Evolutionary conservation across 2,329 filamentous ascomycete species (phyloP), one percentile per base, ranked within the genome.

Genomic region (Paraphoma chrysanthemicola): DNA sequence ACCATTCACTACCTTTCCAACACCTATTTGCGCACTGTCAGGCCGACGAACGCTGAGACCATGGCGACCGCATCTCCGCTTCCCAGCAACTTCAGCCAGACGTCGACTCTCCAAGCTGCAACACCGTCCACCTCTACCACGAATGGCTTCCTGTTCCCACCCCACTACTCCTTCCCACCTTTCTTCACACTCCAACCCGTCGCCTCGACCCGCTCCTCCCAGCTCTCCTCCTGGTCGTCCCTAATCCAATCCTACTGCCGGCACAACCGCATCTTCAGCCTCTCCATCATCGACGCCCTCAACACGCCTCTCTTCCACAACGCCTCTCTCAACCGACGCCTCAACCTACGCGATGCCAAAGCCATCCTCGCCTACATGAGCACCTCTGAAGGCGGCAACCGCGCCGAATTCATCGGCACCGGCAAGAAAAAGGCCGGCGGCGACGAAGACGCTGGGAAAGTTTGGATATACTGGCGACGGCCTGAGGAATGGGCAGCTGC

Each of bases 401-500:
- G 86, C 28, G 86, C 84, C 3, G 90, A 97, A 79, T 92, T 88
- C 81, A 80, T 91, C 6, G 38, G 55, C 30, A 41, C 58, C 6
- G 45, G 53, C 2, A 46, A 51, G 23, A 66, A 66, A 50, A 67
- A 63, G 56, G 63, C 49, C 1, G 58, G 50, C 28, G 70, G 43
- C 55, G 75, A 62, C 1, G 70, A 69, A 30, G 64, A 65, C 59
- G 70, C 44, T 75, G 78, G 52, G 8, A 63, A 60, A 61, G 68
- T 87, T 16, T 94, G 89, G 83, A 80, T 97, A 2, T 96, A 88
- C 80, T 98, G 94, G 94, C 85, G 86, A 60, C 90, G 87, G 69
- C 89, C 90, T 0, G 92, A 96, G 72, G 94, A 98, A 80, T 99
- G 95, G 94, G 95, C 93, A 2, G 86, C 83, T 33, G 73, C 88